Conservation (phyloP, 2,329 filamentous ascomycete genomes). For the Aureobasidium sp. region DNA sequence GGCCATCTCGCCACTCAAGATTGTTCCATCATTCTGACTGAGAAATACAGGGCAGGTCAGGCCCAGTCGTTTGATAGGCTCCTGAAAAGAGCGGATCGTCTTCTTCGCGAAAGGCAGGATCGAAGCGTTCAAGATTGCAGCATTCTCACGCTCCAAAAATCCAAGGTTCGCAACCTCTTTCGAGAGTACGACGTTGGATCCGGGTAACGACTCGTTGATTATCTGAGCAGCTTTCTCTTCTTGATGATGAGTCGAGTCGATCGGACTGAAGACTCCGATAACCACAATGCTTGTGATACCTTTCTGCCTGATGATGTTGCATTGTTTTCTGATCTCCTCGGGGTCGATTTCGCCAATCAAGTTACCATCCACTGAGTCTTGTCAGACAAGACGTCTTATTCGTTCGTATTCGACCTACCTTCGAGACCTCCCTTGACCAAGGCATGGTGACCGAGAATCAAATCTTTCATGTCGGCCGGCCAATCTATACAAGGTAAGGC, state of each 20-base stretch:
- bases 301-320: not conserved
- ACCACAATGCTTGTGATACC: slow-evolving; percentile 10
- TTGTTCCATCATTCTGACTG: slow-evolving; percentile 5
- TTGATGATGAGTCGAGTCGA: slow-evolving; percentile 5
- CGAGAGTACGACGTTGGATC: slow-evolving; percentile 3
- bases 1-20: not conserved
- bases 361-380: slow-evolving; percentile 4
- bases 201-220: not conserved
- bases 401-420: not conserved
- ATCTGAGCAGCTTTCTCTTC: slow-evolving; percentile 9
- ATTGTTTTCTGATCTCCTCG: slow-evolving; percentile 4
- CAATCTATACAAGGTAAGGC: slow-evolving; percentile 44
- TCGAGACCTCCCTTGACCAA: slow-evolving; percentile 19
- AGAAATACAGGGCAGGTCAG: slow-evolving; percentile 4
- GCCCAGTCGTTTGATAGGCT: slow-evolving; percentile 1
- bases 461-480: slow-evolving; percentile 34
- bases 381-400: not conserved
- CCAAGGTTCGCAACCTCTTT: slow-evolving; percentile 7
- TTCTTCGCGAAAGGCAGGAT: slow-evolving; percentile 7
- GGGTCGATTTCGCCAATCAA: slow-evolving; percentile 6
- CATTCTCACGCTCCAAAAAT: slow-evolving; percentile 6
- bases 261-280: slow-evolving; percentile 10
- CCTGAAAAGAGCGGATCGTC: slow-evolving; percentile 7
- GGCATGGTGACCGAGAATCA: slow-evolving; percentile 39
- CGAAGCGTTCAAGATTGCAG: slow-evolving; percentile 1